Evolutionary conservation across 129 eudicot genomes (phyloP).

Genomic region (Deinandra increscens): DNA sequence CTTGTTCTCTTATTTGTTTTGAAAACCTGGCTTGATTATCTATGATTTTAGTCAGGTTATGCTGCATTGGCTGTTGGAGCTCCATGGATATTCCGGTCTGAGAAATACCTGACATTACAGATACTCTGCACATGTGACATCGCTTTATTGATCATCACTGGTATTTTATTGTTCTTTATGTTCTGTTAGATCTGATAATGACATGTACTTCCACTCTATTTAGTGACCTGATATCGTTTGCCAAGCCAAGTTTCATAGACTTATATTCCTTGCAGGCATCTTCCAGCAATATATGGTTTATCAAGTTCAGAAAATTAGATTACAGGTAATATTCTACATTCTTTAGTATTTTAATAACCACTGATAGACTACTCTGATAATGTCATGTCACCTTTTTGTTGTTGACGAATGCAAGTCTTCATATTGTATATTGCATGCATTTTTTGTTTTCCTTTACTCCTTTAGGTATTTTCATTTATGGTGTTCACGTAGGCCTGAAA

Average conservation of each 20-base stretch:
- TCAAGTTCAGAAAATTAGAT: conserved; percentile 91
- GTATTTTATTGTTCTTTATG: conserved; percentile 27
- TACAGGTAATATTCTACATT: conserved; percentile 58
- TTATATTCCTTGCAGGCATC: conserved; percentile 54
- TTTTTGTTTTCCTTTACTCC: conserved; percentile 7
- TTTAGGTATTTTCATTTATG: conserved; percentile 12
- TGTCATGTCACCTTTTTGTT: background rate
- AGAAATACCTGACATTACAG: conserved; percentile 46
- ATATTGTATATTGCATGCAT: background rate
- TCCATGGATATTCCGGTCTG: conserved; percentile 64
- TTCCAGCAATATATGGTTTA: conserved; percentile 93
- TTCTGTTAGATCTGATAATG: background rate
- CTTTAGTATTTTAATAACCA: background rate
- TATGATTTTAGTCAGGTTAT: conserved; percentile 81
- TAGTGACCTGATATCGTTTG: background rate
- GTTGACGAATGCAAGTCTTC: conserved; percentile 12
- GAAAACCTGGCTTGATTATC: conserved; percentile 21
- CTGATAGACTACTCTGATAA: conserved; percentile 14
- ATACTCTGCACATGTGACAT: conserved; percentile 84
- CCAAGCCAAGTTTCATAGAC: background rate
- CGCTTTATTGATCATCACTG: conserved; percentile 65
- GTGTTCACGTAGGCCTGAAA: conserved; percentile 5
- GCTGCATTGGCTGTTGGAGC: conserved; percentile 79
- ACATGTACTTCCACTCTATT: background rate
- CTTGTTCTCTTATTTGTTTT: background rate